Evolutionary conservation across 225 moss, liverwort and hornwort species (phyloP), one percentile per base, ranked within the genome.

Genomic region (Ulota crispa): DNA sequence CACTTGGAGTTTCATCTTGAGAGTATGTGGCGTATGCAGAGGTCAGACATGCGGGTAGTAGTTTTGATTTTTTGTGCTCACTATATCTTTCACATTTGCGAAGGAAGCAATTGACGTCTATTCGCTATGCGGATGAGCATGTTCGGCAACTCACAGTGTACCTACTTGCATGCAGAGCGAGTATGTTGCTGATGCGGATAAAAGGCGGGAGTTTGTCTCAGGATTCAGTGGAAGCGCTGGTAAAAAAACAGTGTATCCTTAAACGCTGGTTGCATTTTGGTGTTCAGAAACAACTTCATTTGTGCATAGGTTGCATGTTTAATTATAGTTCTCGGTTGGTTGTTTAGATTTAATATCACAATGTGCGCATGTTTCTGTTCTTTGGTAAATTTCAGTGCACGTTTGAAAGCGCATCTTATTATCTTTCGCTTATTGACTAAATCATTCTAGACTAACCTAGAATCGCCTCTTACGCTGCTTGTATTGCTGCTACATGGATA

Each of bases 141-240:
- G 57, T 32, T 73, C 24, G 70, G 75, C 68, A 72, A 72, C 68
- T 85, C 3, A 80, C 15, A 4, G 54, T 31, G n/a, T 61, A 37
- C 8, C 36, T 77, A 24, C 43, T 62, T 81, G 83, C 76, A 61
- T 87, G 67, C 90, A 94, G 91, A 94, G 94, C 76, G 94, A 94
- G 86, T 94, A 94, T 83, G 92, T 92, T 71, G 94, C 94, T 36
- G 88, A 87, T 82, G 87, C 88, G 53, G 94, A 94, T 76, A 94
- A 93, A 72, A 85, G 94, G 73, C 87, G 94, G 27, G 89, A 93
- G 81, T 94, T 90, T 85, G 91, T 94, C 71, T 93, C 93, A 7
- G 94, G 93, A 52, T 94, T 94, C 80, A 88, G 50, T 72, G 94
- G 94, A 78, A 94, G 93, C 83, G 93, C 93, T 86, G 93, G 93